A percentile compares a stretch with the other conserved stretches of the same genome.
Evolutionary conservation across 305 asterid species (phyloP).

Genomic region (Solanum hybrid): DNA sequence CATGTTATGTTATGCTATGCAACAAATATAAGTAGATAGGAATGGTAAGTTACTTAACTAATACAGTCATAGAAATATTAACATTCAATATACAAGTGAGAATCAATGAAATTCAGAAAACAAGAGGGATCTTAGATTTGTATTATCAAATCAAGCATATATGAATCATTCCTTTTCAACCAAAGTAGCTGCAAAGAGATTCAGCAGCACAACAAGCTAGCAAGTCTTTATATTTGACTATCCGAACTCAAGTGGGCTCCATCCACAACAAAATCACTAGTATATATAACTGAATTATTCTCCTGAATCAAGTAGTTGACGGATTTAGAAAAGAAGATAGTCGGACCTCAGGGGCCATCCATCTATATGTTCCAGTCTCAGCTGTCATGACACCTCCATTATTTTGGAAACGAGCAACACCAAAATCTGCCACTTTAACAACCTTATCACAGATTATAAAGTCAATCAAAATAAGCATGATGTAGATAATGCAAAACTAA

Average conservation of each 20-base stretch:
- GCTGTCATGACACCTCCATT: conserved; percentile 37
- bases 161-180: neutral
- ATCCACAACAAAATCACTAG: neutral
- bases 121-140: neutral
- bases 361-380: conserved; percentile 36
- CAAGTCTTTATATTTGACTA: neutral
- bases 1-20: neutral
- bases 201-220: neutral
- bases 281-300: neutral
- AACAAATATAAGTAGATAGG: neutral
- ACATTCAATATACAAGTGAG: neutral
- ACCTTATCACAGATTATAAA: conserved; percentile 48
- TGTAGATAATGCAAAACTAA: neutral
- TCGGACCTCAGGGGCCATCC: conserved; percentile 42
- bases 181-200: neutral
- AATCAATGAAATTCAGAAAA: neutral
- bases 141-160: neutral
- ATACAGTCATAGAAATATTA: neutral
- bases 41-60: neutral
- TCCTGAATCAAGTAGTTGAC: neutral
- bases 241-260: neutral
- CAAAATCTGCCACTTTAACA: conserved; percentile 50
- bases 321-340: conserved; percentile 6
- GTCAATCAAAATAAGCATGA: conserved; percentile 16
- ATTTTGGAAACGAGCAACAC: conserved; percentile 33